These are phyloP conservation scores for Sphaerostilbella broomeana DNA, from an alignment of 2,329 filamentous ascomycete species.

Conservation along the genomic window DNA sequence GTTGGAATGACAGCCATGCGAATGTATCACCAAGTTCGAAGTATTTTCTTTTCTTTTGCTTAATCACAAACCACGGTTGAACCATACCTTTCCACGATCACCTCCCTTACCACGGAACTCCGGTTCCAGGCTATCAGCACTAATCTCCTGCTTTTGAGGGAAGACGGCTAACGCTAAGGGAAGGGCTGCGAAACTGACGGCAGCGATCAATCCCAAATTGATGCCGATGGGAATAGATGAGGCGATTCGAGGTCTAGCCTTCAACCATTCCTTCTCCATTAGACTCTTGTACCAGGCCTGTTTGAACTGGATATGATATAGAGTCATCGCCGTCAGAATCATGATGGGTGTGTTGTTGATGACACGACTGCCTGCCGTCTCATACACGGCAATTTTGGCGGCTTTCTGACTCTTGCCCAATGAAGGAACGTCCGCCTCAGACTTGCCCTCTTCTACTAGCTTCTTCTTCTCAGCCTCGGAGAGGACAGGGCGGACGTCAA, in stretches of 20 bases:
- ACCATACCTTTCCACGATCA: slow-evolving; percentile 77
- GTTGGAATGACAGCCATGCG: too few relatives aligned
- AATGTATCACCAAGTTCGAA: too few relatives aligned
- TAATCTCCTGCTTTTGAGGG: slow-evolving; percentile 80
- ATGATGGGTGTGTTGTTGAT: slow-evolving; percentile 95
- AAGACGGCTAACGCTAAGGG: slow-evolving; percentile 88
- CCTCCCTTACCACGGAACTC: slow-evolving; percentile 82
- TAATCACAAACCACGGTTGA: slow-evolving; percentile 82
- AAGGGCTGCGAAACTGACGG: slow-evolving; percentile 80
- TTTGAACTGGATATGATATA: slow-evolving; percentile 68
- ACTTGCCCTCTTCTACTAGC: slow-evolving; percentile 49
- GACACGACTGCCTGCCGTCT: slow-evolving; percentile 87
- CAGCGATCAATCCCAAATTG: slow-evolving; percentile 81
- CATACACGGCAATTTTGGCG: slow-evolving; percentile 80
- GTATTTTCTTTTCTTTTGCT: not conserved
- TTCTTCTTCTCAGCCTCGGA: slow-evolving; percentile 60
- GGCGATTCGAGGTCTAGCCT: slow-evolving; percentile 61
- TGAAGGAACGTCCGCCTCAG: slow-evolving; percentile 59
- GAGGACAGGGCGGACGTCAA: slow-evolving; percentile 82
- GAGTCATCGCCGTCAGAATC: slow-evolving; percentile 82
- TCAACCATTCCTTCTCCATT: slow-evolving; percentile 68
- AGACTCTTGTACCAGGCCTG: slow-evolving; percentile 33
- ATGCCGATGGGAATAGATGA: slow-evolving; percentile 58
- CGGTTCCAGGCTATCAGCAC: slow-evolving; percentile 67
- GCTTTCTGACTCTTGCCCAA: slow-evolving; percentile 85